A percentile compares a stretch with the other conserved stretches of the same genome.
phyloP scores from a whole-genome alignment of 2,329 filamentous ascomycete genomes.

The Sarocladiaceae sp. region DNA sequence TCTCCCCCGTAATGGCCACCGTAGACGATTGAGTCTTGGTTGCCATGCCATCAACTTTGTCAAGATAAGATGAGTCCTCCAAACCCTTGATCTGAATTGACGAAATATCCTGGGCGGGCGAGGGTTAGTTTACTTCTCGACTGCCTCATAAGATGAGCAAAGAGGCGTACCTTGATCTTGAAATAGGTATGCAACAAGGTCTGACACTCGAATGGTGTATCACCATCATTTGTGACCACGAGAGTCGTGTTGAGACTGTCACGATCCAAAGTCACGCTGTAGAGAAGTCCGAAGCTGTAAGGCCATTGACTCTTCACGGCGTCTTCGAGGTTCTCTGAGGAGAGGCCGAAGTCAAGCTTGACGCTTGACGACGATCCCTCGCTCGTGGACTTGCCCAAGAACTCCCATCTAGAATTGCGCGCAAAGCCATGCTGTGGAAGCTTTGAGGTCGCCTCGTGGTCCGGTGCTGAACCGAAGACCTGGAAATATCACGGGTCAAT shows the following conservation, averaged over 20 bases:
- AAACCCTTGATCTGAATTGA: conserved; percentile 71
- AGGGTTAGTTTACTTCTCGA: neutral
- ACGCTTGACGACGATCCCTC: conserved; percentile 57
- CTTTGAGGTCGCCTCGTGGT: conserved; percentile 69
- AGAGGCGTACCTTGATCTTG: conserved; percentile 62
- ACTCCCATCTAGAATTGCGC: conserved; percentile 86
- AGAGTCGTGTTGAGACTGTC: conserved; percentile 75
- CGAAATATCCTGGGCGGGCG: conserved; percentile 69
- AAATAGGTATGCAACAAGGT: conserved; percentile 90
- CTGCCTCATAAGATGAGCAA: neutral
- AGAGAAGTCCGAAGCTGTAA: conserved; percentile 83
- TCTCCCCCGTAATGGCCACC: conserved; percentile 71
- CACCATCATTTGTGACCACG: conserved; percentile 84
- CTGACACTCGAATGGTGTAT: conserved; percentile 83
- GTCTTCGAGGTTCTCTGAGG: conserved; percentile 64
- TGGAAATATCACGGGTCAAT: conserved; percentile 24
- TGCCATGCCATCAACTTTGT: conserved; percentile 71
- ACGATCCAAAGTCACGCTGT: conserved; percentile 80
- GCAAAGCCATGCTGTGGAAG: conserved; percentile 96
- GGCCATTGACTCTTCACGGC: conserved; percentile 73
- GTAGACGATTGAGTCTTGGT: conserved; percentile 61
- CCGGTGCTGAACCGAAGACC: conserved; percentile 81
- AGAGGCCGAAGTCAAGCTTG: conserved; percentile 94
- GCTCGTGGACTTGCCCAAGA: conserved; percentile 73
- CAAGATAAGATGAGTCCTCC: conserved; percentile 69